A percentile compares a stretch with the other conserved stretches of the same genome.
Evolutionary conservation across 2,329 filamentous ascomycete genomes (phyloP).

Genomic region (Coniochaeta pulveracea): DNA sequence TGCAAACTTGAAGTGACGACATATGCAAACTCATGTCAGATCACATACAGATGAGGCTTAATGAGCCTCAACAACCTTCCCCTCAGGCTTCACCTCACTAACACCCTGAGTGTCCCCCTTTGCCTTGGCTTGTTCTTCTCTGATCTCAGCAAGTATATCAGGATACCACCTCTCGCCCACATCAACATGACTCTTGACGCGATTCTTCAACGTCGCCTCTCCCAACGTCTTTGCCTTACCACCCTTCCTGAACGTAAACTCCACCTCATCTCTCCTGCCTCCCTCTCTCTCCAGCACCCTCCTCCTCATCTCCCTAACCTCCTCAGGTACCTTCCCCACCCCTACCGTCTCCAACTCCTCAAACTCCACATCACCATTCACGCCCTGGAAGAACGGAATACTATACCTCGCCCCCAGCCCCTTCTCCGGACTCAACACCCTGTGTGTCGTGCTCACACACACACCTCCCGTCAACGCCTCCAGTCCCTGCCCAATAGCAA

Average conservation of each 20-base stretch:
- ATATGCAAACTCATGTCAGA: too few relatives aligned
- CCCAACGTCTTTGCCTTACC: conserved; percentile 57
- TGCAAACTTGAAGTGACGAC: too few relatives aligned
- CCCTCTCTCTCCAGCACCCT: conserved; percentile 39
- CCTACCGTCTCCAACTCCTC: conserved; percentile 58
- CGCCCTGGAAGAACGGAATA: conserved; percentile 83
- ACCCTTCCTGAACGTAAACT: conserved; percentile 73
- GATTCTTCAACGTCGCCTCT: conserved; percentile 74
- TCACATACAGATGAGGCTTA: too few relatives aligned
- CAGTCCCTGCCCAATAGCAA: conserved; percentile 78
- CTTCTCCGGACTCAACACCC: conserved; percentile 62
- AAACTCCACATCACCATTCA: conserved; percentile 68
- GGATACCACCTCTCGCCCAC: conserved; percentile 76
- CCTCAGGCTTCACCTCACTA: conserved; percentile 12
- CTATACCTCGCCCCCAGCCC: conserved; percentile 65
- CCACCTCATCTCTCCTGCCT: conserved; percentile 60
- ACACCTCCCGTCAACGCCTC: conserved; percentile 79
- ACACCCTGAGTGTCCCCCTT: conserved; percentile 15
- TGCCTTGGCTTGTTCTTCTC: conserved; percentile 40
- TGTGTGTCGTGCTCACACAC: conserved; percentile 71
- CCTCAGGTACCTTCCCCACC: conserved; percentile 47
- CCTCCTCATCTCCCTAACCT: conserved; percentile 50
- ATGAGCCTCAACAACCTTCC: conserved; percentile 11
- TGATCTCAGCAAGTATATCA: conserved; percentile 45
- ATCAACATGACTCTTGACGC: conserved; percentile 78